A percentile compares a stretch with the other conserved stretches of the same genome.
Conservation (phyloP, 2,329 filamentous ascomycete species). For the Aspergillus sp. region DNA sequence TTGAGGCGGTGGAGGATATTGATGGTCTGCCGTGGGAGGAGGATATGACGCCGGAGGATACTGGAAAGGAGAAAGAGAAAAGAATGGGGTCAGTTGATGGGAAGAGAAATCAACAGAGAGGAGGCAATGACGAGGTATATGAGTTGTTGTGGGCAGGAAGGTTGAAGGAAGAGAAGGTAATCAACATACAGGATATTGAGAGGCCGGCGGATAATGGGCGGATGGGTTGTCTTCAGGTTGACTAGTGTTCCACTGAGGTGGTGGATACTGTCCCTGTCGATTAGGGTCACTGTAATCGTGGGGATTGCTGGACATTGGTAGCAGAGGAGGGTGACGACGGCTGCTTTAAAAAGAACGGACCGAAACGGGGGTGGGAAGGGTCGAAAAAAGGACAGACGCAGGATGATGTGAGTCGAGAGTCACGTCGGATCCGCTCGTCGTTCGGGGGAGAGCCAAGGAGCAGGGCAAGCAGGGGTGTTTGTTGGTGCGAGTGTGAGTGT, state of each 20-base stretch:
- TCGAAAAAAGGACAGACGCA: constrained; percentile 24
- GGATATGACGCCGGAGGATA: constrained; percentile 34
- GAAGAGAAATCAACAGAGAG: constrained; percentile 4
- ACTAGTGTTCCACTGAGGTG: constrained; percentile 40
- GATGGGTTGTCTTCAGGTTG: constrained; percentile 40
- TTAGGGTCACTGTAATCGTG: constrained; percentile 41
- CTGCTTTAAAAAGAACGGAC: constrained; percentile 20
- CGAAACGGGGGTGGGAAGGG: constrained; percentile 20
- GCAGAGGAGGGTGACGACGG: constrained; percentile 19
- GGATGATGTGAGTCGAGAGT: constrained; percentile 30
- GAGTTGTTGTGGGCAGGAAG: neutral
- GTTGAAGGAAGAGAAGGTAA: constrained; percentile 5
- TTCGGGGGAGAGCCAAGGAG: constrained; percentile 11
- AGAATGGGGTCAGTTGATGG: constrained; percentile 2
- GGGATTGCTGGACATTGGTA: constrained; percentile 45
- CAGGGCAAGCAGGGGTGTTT: constrained; percentile 15
- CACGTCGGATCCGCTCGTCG: constrained; percentile 16
- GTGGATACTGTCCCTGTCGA: constrained; percentile 48
- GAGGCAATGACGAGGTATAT: neutral
- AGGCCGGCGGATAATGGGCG: constrained; percentile 31
- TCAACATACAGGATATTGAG: constrained; percentile 39
- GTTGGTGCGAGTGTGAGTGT: constrained; percentile 11
- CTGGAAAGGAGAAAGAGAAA: constrained; percentile 13
- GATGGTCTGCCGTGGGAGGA: constrained; percentile 30
- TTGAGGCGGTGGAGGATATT: constrained; percentile 33